A percentile compares a stretch with the other conserved stretches of the same genome.
Conservation (phyloP, 75 land plant genomes). For the Pinus taeda region DNA sequence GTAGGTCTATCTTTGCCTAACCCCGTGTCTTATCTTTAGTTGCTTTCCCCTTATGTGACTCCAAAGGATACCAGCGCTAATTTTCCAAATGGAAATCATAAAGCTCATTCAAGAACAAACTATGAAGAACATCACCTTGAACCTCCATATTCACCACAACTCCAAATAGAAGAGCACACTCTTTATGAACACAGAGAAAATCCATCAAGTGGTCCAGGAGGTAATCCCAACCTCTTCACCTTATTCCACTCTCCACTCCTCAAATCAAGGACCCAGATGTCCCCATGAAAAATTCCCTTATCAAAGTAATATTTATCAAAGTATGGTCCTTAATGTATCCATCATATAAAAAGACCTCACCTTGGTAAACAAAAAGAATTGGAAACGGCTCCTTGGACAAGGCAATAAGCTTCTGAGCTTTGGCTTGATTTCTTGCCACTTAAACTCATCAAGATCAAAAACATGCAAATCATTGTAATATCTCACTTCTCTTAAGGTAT, state of each 20-base stretch:
- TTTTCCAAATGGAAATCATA: no score
- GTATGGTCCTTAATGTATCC: constrained; percentile 87
- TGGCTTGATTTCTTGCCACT: no score
- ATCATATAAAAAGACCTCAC: constrained; percentile 87
- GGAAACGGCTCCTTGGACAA: no score
- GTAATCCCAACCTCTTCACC: constrained; percentile 97
- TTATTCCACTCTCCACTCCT: constrained; percentile 96
- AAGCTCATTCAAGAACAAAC: no score
- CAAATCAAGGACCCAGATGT: constrained; percentile 97
- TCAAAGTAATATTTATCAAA: constrained; percentile 81
- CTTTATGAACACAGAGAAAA: constrained; percentile 96
- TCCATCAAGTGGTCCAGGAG: constrained; percentile 98
- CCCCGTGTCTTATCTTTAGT: neutral
- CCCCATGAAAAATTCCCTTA: constrained; percentile 88
- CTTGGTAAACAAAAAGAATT: no score
- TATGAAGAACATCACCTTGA: constrained; percentile 42
- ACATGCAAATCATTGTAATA: no score
- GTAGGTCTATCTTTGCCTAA: neutral
- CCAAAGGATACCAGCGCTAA: no score
- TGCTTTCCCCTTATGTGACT: no score
- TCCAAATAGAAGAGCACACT: constrained; percentile 93
- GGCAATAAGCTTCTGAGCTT: no score
- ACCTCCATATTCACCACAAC: constrained; percentile 95
- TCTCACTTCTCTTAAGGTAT: no score
- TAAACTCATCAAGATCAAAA: no score